These are phyloP conservation scores for Chlamydomonas incerta DNA, from an alignment of 139 green algal species.

Conservation along the genomic window DNA sequence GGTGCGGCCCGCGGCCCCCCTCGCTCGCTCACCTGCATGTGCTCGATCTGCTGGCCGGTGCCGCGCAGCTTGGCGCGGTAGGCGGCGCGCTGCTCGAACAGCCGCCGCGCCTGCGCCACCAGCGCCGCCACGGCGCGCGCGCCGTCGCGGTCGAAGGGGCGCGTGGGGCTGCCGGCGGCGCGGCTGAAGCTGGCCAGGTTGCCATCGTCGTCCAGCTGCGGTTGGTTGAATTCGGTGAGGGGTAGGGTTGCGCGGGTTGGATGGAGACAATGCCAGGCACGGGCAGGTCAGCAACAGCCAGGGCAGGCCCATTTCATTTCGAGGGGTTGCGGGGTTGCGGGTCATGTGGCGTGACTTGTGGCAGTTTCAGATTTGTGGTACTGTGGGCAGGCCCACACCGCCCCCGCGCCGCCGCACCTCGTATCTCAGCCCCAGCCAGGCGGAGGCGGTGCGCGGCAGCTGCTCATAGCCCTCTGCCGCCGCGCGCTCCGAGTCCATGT, in stretches of 20 bases:
- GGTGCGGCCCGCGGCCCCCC: no score
- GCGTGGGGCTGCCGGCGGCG: neutral
- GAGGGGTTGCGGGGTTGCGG: no score
- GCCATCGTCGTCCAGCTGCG: slow-evolving; percentile 46
- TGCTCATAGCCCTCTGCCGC: slow-evolving; percentile 36
- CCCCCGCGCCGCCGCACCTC: no score
- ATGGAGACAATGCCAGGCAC: no score
- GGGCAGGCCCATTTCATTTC: no score
- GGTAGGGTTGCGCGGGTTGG: neutral
- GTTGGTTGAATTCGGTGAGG: neutral
- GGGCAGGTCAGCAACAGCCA: no score
- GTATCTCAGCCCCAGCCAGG: slow-evolving; percentile 40
- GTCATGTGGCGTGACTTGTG: no score
- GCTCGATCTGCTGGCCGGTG: slow-evolving; percentile 40
- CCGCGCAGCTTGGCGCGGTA: slow-evolving; percentile 36
- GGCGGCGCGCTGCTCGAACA: slow-evolving; percentile 42
- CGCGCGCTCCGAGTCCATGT: slow-evolving; percentile 39
- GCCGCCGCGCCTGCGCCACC: slow-evolving; percentile 27
- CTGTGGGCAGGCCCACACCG: no score
- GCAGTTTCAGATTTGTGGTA: no score
- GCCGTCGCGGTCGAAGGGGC: slow-evolving; percentile 50
- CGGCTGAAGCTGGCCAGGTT: slow-evolving; percentile 51
- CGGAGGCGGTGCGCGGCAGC: slow-evolving; percentile 37
- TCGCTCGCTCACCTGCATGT: slow-evolving; percentile 29
- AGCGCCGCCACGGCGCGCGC: slow-evolving; percentile 48